A percentile compares a stretch with the other conserved stretches of the same genome.
phyloP scores from a whole-genome alignment of 805 yeast species.

The Saccharomycopsis sp. region DNA sequence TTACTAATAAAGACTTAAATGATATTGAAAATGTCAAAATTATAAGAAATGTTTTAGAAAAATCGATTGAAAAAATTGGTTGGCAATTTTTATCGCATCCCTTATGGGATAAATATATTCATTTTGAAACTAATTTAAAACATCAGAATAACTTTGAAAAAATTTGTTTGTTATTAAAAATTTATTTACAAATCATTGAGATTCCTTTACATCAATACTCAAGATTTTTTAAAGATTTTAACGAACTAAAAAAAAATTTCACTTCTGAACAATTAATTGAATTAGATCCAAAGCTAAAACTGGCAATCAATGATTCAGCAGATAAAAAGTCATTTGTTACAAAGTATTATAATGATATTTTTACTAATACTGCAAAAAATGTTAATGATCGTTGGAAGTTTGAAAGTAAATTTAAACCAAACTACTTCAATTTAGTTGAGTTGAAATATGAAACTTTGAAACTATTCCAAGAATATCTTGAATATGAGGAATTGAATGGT shows the following conservation, averaged over 20 bases:
- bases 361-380: constrained; percentile 35
- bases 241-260: constrained; percentile 14
- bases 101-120: constrained; percentile 73
- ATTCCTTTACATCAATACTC: constrained; percentile 86
- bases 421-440: constrained; percentile 42
- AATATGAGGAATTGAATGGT: constrained; percentile 27
- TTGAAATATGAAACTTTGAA: constrained; percentile 33
- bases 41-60: constrained; percentile 34
- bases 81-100: constrained; percentile 65
- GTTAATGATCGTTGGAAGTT: constrained; percentile 59
- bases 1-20: constrained; percentile 28
- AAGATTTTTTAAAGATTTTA: constrained; percentile 44
- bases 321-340: constrained; percentile 35
- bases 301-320: constrained; percentile 25
- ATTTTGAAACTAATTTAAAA: constrained; percentile 37
- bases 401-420: constrained; percentile 55
- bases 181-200: constrained; percentile 35
- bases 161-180: constrained; percentile 28
- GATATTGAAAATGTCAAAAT: constrained; percentile 20
- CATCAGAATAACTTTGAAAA: constrained; percentile 23
- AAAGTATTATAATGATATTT: constrained; percentile 32
- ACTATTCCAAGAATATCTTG: constrained; percentile 57
- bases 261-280: constrained; percentile 14
- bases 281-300: constrained; percentile 19
- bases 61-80: constrained; percentile 47